Evolutionary conservation across 2,329 filamentous ascomycete species (phyloP), one percentile per base, ranked within the genome.

Genomic region (Diaporthe aspalathi): DNA sequence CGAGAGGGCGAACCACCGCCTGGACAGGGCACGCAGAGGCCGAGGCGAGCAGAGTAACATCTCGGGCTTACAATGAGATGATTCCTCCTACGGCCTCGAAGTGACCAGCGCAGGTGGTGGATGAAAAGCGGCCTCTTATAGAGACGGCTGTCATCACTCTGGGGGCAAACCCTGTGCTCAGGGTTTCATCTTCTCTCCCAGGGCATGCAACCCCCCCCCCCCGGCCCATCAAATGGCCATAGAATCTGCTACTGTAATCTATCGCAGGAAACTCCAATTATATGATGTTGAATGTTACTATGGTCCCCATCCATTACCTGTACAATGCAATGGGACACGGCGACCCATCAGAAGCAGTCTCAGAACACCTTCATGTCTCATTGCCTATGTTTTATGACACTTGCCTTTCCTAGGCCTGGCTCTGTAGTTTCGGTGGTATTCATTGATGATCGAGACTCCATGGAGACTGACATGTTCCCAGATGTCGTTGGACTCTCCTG

Each of bases 41-140:
- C 47, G 49, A 22, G 65, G 45, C 14, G 68, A 12, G 43, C 68
- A 45, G 8, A 43, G 27, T 16, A 45, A 60, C 69, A 71, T 71
- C 14, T n/a, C 53, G 29, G 22, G 8, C 16, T 50, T 20, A 5
- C 5, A 43, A 20, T 24, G 63, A 50, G 12, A n/a, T 35, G 16
- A 45, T 22, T 47, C 47, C 35, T 56, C n/a, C 32, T 12, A 7
- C 14, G 14, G 16, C 2, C 49, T 65, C 4, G 7, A 50, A 49
- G 5, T 20, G 43, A 35, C 4, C 27, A 8, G 14, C 49, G 17
- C 9, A 17, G 11, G 14, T 38, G 20, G 29, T 24, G 20, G 29
- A 24, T 50, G 43, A 3, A n/a, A 14, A 50, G 20, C 9, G 22
- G 16, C 27, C 57, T 38, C 45, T 27, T 38, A 5, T 38, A 16